Evolutionary conservation across 2,329 filamentous ascomycete species (phyloP), one percentile per base, ranked within the genome.

Genomic region (Pyrenochaeta sp.): DNA sequence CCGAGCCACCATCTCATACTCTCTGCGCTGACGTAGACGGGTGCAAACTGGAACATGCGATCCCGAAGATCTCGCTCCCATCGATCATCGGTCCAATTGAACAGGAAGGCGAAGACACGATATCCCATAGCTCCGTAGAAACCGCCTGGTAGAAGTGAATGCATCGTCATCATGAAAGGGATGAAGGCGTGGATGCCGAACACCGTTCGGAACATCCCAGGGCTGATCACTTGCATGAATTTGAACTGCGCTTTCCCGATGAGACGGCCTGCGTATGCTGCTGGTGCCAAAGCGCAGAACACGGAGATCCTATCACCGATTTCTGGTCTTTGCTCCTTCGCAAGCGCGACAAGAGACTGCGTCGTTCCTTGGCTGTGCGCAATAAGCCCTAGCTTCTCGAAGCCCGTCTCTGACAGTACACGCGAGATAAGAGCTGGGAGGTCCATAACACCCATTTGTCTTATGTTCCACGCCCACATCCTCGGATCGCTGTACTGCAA

Each of bases 391-490:
- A 97, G 82, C 74, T 94, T 95, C 15, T 86, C 82, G 69, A 96
- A 97, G 0, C 90, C 89, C 0, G 93, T 97, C 78, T 96, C 90
- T 39, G 84, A 84, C 1, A 97, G 83, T 1, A 97, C 91, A 5
- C 91, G 88, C 0, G 90, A 91, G 1, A 91, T 85, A 34, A 97
- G 83, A 0, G 93, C 93, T 0, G 93, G 85, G 2, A 98, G 84
- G 73, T 98, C 94, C 72, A 96, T 87, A 0, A 93, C 89, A 3
- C 93, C 94, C 91, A 97, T 96, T 72, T 97, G 92, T 0, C 91
- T 87, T 54, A 97, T 96, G 65, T 96, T 96, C 94, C 94, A 98
- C 40, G 89, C 88, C 94, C 94, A 97, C 91, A 97, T 96, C 30
- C 93, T 86, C 1, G 94, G 93, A 72, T 98, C 94, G 2, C 81